These are phyloP conservation scores for Pseudoperonospora humuli DNA, from an alignment of 352 stramenopile species.

Conservation along the genomic window DNA sequence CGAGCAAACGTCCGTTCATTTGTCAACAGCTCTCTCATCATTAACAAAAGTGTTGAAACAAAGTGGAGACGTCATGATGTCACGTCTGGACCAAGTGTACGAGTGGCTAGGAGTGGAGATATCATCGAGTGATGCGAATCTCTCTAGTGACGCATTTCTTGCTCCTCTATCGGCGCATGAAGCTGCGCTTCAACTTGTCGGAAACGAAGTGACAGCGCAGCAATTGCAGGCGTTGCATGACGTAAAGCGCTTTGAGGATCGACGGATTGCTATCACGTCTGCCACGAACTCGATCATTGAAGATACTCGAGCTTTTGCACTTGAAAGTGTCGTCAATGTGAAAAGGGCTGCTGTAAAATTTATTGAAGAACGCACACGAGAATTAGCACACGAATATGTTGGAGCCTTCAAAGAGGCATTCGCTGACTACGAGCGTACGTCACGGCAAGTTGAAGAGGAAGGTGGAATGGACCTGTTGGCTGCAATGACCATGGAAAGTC, in stretches of 20 bases:
- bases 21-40: conserved; percentile 1
- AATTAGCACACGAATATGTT: conserved; percentile 27
- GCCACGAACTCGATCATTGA: conserved; percentile 33
- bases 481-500: background rate
- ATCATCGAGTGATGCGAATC: conserved; percentile 7
- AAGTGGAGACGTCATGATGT: background rate
- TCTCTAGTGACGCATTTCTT: conserved; percentile 10
- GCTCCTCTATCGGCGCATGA: conserved; percentile 6
- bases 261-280: conserved; percentile 25
- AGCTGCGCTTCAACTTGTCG: conserved; percentile 12
- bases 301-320: conserved; percentile 29
- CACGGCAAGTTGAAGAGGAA: conserved; percentile 14
- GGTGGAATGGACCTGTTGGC: background rate
- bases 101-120: conserved; percentile 10
- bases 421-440: conserved; percentile 23
- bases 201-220: conserved; percentile 20
- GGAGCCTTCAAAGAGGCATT: conserved; percentile 30
- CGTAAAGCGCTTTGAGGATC: conserved; percentile 40
- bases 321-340: conserved; percentile 30
- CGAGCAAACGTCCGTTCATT: background rate
- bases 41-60: conserved; percentile 4
- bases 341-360: conserved; percentile 31
- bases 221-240: conserved; percentile 36
- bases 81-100: conserved; percentile 5
- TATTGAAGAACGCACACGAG: conserved; percentile 29